Percentiles rank a stretch among this genome's conserved stretches.
Evolutionary conservation across 768 basidiomycete species (phyloP).

Genomic region (Tephrocybe rancida): DNA sequence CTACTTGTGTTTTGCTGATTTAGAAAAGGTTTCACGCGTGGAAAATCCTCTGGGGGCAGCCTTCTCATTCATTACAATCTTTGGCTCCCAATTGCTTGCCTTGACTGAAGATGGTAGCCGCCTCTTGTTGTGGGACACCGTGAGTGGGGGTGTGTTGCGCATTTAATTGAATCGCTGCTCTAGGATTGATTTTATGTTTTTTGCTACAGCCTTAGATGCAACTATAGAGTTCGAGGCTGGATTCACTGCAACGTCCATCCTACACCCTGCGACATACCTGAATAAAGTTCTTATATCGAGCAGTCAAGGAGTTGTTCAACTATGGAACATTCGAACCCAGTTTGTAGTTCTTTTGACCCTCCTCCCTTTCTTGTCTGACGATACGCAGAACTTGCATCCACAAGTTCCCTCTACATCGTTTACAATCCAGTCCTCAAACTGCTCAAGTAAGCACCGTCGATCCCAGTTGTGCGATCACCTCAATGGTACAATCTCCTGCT

Average conservation of each 20-base stretch:
- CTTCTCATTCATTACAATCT: slow-evolving; percentile 70
- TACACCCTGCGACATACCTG: slow-evolving; percentile 95
- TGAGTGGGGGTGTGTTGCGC: slow-evolving; percentile 44
- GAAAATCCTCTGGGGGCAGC: slow-evolving; percentile 64
- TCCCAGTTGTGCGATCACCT: slow-evolving; percentile 60
- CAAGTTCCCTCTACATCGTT: slow-evolving; percentile 59
- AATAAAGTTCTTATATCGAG: slow-evolving; percentile 93
- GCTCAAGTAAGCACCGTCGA: slow-evolving; percentile 18
- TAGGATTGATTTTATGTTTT: slow-evolving; percentile 19
- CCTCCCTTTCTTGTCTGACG: neutral
- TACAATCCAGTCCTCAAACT: slow-evolving; percentile 43
- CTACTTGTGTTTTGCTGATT: slow-evolving; percentile 7
- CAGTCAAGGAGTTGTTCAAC: slow-evolving; percentile 76
- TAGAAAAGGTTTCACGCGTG: slow-evolving; percentile 52
- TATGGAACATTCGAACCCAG: slow-evolving; percentile 95
- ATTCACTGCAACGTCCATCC: slow-evolving; percentile 82
- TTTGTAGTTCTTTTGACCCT: slow-evolving; percentile 33
- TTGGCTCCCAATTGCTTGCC: slow-evolving; percentile 80
- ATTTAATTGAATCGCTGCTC: neutral
- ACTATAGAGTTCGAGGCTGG: slow-evolving; percentile 78
- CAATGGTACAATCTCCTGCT: slow-evolving; percentile 88
- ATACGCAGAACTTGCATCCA: slow-evolving; percentile 77
- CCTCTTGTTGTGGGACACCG: slow-evolving; percentile 79
- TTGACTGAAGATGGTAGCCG: slow-evolving; percentile 77
- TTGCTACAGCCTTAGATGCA: slow-evolving; percentile 55